Conservation (phyloP, 768 basidiomycete genomes). For the Podaxis pistillaris region DNA sequence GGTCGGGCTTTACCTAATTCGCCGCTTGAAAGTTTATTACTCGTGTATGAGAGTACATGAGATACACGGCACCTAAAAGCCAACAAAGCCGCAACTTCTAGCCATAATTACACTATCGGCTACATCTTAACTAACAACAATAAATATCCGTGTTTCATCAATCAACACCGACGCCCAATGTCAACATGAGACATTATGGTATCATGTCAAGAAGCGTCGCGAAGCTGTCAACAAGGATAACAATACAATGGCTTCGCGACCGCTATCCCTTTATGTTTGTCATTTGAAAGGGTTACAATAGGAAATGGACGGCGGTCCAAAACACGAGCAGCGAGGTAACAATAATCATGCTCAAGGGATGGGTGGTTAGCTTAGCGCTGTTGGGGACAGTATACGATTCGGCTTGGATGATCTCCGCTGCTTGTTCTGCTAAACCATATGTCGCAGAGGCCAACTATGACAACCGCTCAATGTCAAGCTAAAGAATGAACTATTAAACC, state of each 20-base stretch:
- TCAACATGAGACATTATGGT: not conserved
- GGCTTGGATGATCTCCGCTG: conserved; percentile 21
- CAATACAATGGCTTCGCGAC: not conserved
- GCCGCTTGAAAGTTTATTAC: no score
- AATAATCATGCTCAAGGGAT: not conserved
- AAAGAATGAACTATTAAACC: not conserved
- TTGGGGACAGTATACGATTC: conserved; percentile 19
- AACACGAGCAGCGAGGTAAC: not conserved
- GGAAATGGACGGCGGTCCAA: not conserved
- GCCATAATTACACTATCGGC: no score
- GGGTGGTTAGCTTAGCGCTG: not conserved
- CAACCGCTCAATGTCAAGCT: not conserved
- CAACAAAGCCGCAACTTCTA: no score
- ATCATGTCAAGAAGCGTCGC: not conserved
- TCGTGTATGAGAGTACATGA: no score
- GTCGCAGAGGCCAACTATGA: conserved; percentile 27
- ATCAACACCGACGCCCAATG: not conserved
- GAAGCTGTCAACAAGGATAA: not conserved
- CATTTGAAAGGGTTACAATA: not conserved
- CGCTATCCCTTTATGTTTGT: not conserved
- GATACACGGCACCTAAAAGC: no score
- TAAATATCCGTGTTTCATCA: not conserved
- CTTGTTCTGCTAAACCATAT: conserved; percentile 30
- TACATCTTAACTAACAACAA: not conserved
- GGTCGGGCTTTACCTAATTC: no score